These are phyloP conservation scores for Thraustotheca clavata DNA, from an alignment of 352 stramenopile species.

Conservation along the genomic window DNA sequence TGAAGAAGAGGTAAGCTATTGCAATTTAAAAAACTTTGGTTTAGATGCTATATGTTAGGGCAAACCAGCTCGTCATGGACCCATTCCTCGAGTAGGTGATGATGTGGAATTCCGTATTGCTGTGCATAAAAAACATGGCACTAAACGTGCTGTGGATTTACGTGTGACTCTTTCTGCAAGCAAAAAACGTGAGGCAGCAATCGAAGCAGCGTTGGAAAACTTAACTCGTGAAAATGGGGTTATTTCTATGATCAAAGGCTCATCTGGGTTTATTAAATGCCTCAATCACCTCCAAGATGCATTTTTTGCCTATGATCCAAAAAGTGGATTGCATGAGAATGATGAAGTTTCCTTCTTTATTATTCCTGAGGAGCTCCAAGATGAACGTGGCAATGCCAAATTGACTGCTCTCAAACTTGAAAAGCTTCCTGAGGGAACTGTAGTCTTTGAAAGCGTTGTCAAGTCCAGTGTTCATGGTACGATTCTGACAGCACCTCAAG, in stretches of 20 bases:
- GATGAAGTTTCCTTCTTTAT: conserved; percentile 59
- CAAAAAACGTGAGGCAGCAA: conserved; percentile 57
- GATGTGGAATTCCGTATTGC: conserved; percentile 66
- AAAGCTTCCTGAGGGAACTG: conserved; percentile 40
- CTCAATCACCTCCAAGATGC: conserved; percentile 54
- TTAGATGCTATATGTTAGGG: neutral
- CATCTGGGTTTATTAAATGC: conserved; percentile 64
- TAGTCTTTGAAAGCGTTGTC: conserved; percentile 58
- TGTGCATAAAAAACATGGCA: conserved; percentile 53
- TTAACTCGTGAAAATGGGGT: conserved; percentile 52
- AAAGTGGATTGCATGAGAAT: conserved; percentile 19
- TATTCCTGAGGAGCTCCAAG: conserved; percentile 41
- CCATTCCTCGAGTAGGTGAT: conserved; percentile 48
- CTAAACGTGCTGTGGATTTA: conserved; percentile 57
- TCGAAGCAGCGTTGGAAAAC: conserved; percentile 47
- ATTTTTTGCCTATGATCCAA: conserved; percentile 46
- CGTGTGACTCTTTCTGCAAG: conserved; percentile 43
- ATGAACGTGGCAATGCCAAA: conserved; percentile 25
- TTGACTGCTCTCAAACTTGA: conserved; percentile 62
- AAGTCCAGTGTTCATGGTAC: conserved; percentile 45
- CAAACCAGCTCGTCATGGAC: conserved; percentile 1
- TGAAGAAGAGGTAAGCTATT: conserved; percentile 13
- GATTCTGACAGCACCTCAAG: conserved; percentile 53
- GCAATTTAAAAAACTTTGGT: conserved; percentile 15
- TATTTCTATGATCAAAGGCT: conserved; percentile 47